Base-by-base conservation (phyloP, 805 yeast genomes). In the Yueomyces sinensis region DNA sequence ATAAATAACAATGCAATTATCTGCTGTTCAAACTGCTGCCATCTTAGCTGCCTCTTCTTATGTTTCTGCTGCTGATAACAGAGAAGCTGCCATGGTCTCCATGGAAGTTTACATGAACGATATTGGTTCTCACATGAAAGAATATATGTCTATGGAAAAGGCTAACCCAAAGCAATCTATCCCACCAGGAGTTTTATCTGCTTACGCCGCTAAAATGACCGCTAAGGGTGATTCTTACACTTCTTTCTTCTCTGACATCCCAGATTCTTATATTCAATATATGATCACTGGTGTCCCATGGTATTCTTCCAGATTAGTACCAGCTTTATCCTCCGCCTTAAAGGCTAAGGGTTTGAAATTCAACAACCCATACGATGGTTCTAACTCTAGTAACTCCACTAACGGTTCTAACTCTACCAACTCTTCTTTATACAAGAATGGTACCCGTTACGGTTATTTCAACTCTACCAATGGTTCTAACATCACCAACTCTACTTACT, bases 251-350 rank as follows among this genome's bases (percentile, higher is more conserved):
- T 30, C 36, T 13, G 36, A 22, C 7, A 16, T 33, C 9, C 31
- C 16, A 15, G 27, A 9, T 7, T 13, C 27, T 27, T n/a, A 19
- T 9, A 15, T 29, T 13, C 18, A 28, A 15, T 13, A 25, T 11
- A 18, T 20, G 25, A 11, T 32, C 4, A 32, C 35, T 28, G 35
- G 35, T 23, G 38, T 56, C 27, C 58, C 60, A 42, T 56, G 60
- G 60, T 56, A 49, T 37, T 42, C 52, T 9, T 32, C 45, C 29
- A 49, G 55, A 39, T 30, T 52, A n/a, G 37, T 36, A 19, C 38
- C 50, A 15, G 40, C 32, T 17, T 30, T 44, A 13, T 17, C 22
- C 13, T 19, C 29, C 5, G 29, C 29, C 24, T 25, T 25, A n/a
- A n/a, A 11, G 13, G 13, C 28, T 25, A n/a, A 11, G 15, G 28